Percentiles rank a stretch among this genome's conserved stretches.
Evolutionary conservation across 441 rosid genomes (phyloP).

Genomic region (Adansonia grandidieri): DNA sequence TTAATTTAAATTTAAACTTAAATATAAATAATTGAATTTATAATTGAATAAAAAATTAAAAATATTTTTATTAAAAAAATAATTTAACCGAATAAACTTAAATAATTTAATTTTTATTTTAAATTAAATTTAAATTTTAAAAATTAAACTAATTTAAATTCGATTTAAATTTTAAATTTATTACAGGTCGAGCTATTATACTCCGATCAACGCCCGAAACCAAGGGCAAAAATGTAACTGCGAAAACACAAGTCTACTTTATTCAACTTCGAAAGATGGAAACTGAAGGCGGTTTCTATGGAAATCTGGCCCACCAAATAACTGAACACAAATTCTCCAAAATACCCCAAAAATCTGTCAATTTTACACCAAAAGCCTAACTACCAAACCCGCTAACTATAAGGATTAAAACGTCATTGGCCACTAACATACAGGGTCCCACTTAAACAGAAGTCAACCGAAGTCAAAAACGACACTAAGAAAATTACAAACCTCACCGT

Average conservation of each 20-base stretch:
- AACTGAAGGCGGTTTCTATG: conserved; percentile 34
- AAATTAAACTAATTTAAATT: too few species aligned
- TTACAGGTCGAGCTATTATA: too few species aligned
- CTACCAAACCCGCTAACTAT: not conserved
- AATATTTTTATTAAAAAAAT: too few species aligned
- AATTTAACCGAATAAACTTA: too few species aligned
- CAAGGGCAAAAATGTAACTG: conserved; percentile 30
- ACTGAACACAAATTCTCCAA: conserved; percentile 16
- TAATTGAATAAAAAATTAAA: too few species aligned
- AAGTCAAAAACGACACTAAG: not conserved
- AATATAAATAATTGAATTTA: too few species aligned
- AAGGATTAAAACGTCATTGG: conserved; percentile 12
- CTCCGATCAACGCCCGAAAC: not conserved
- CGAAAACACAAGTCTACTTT: not conserved
- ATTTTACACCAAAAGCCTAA: not conserved
- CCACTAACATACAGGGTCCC: not conserved
- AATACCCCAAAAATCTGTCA: not conserved
- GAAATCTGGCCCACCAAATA: conserved; percentile 34
- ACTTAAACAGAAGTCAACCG: conserved; percentile 25
- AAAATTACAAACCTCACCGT: conserved; percentile 21
- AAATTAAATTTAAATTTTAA: too few species aligned
- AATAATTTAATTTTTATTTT: too few species aligned
- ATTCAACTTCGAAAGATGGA: conserved; percentile 27
- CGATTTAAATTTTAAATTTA: too few species aligned
- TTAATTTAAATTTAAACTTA: too few species aligned